A percentile compares a stretch with the other conserved stretches of the same genome.
Conservation (phyloP, 2,329 filamentous ascomycete species). For the Penicillium sp. region DNA sequence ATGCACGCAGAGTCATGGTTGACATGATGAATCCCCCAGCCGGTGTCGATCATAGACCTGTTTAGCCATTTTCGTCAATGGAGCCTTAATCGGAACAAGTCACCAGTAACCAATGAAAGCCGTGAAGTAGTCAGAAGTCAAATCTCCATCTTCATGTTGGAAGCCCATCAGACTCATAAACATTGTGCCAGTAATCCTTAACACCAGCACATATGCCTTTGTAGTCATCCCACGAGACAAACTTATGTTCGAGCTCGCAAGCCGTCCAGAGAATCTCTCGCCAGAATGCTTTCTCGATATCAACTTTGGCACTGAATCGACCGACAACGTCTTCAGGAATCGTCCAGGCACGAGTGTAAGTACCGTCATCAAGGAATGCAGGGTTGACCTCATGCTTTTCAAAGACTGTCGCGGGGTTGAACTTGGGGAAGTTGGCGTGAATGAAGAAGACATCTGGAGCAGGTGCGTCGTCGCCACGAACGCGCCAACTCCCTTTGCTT, state of each 20-base stretch:
- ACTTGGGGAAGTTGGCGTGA: constrained; percentile 44
- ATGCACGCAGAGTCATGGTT: too few relatives aligned
- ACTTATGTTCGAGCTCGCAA: constrained; percentile 38
- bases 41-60: too few relatives aligned
- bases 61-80: too few relatives aligned
- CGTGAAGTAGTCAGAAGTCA: background rate
- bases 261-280: constrained; percentile 39
- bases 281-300: constrained; percentile 42
- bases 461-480: constrained; percentile 30
- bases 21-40: too few relatives aligned
- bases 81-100: too few relatives aligned
- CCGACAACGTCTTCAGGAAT: constrained; percentile 30
- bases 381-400: constrained; percentile 27
- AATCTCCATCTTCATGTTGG: background rate
- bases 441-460: constrained; percentile 40
- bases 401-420: constrained; percentile 41
- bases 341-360: constrained; percentile 35
- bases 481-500: constrained; percentile 27
- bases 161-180: constrained; percentile 21
- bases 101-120: too few relatives aligned
- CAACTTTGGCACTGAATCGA: constrained; percentile 28
- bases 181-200: constrained; percentile 33
- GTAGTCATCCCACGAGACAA: constrained; percentile 31
- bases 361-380: constrained; percentile 31
- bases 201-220: constrained; percentile 34